Conservation (phyloP, 495 filamentous ascomycete genomes). For the Pyrenula massariospora region DNA sequence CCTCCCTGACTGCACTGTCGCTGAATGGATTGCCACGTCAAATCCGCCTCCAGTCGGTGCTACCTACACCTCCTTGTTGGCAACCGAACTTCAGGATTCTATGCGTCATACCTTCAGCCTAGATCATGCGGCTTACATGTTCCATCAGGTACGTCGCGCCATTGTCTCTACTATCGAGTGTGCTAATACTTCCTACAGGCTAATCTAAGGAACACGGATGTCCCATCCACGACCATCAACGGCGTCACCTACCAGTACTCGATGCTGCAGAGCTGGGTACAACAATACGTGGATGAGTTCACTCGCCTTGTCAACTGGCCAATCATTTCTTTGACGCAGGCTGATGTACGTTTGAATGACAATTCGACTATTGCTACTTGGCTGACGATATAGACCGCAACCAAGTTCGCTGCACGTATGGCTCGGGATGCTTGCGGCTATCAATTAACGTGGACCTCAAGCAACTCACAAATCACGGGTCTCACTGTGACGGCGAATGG, state of each 20-base stretch:
- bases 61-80: conserved; percentile 34
- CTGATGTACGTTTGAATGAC: conserved; percentile 22
- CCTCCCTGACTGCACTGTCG: conserved; percentile 38
- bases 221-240: conserved; percentile 36
- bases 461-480: conserved; percentile 30
- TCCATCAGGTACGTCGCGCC: conserved; percentile 15
- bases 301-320: conserved; percentile 47
- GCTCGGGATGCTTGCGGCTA: conserved; percentile 43
- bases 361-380: neutral
- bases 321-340: conserved; percentile 40
- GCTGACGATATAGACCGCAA: conserved; percentile 26
- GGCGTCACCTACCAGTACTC: conserved; percentile 34
- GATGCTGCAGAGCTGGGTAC: conserved; percentile 52
- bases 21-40: conserved; percentile 52
- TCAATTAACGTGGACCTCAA: conserved; percentile 31
- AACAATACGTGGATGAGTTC: conserved; percentile 44
- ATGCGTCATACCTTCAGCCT: conserved; percentile 44
- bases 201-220: conserved; percentile 42
- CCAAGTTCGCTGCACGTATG: conserved; percentile 36
- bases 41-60: conserved; percentile 25
- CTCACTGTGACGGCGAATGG: conserved; percentile 36
- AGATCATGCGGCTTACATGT: conserved; percentile 36
- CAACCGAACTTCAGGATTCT: conserved; percentile 35
- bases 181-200: conserved; percentile 27
- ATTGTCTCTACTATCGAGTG: too few relatives aligned